Evolutionary conservation across 2,329 filamentous ascomycete genomes (phyloP).

Genomic region (Pseudogymnoascus sp.): DNA sequence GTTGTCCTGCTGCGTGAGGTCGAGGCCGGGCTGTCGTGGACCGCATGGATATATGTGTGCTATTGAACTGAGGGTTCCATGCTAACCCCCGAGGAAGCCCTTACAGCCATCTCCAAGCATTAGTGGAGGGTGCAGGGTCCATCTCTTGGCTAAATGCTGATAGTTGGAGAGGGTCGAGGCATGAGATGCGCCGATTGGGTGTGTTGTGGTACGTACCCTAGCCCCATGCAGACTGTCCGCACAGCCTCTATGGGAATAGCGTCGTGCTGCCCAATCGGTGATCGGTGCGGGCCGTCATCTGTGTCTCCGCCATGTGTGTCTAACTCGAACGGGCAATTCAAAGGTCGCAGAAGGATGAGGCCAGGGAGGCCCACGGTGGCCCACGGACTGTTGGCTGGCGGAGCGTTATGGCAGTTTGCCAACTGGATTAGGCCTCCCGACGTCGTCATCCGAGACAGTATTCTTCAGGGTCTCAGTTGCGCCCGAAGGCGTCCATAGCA

Average conservation of each 20-base stretch:
- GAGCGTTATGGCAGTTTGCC: background rate
- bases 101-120: background rate
- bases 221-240: background rate
- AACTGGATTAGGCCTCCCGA: background rate
- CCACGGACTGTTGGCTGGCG: background rate
- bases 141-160: background rate
- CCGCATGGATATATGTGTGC: background rate
- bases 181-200: background rate
- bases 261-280: background rate
- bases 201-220: background rate
- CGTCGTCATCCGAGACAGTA: background rate
- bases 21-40: background rate
- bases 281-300: conserved; percentile 3
- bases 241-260: conserved; percentile 4
- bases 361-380: background rate
- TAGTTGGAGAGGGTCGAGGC: background rate
- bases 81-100: background rate
- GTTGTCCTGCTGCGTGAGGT: background rate
- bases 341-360: background rate
- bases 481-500: background rate
- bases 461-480: background rate
- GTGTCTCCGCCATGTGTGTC: background rate
- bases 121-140: background rate
- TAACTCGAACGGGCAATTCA: background rate
- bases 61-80: background rate